These are phyloP conservation scores for Paecilomyces sp. DNA, from an alignment of 2,329 filamentous ascomycete genomes.

Conservation along the genomic window DNA sequence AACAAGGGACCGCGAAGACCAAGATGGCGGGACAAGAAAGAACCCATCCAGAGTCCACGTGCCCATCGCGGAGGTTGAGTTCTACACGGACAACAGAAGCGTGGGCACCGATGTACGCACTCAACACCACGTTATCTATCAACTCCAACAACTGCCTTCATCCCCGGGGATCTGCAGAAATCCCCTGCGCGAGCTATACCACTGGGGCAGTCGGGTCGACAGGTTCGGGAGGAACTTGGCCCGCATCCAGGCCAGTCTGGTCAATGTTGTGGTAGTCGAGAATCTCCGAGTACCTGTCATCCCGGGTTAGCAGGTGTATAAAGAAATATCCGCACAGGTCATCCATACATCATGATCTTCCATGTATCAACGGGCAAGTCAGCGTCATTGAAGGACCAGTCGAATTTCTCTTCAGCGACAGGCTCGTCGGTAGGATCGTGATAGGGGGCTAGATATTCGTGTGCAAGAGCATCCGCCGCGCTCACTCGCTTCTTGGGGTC, in stretches of 20 bases:
- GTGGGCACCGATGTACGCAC: background rate
- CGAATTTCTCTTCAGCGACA: conserved; percentile 92
- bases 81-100: conserved; percentile 3
- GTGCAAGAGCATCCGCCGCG: conserved; percentile 74
- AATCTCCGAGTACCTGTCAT: conserved; percentile 87
- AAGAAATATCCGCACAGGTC: background rate
- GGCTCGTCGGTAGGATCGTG: conserved; percentile 97
- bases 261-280: conserved; percentile 97
- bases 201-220: conserved; percentile 6
- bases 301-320: conserved; percentile 6
- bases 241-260: conserved; percentile 25
- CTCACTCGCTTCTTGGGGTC: conserved; percentile 94
- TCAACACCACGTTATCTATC: background rate
- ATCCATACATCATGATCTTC: conserved; percentile 98
- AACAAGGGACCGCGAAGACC: conserved; percentile 4
- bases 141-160: conserved; percentile 10
- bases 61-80: conserved; percentile 13
- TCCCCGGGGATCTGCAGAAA: conserved; percentile 3
- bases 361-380: conserved; percentile 97
- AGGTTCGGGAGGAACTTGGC: conserved; percentile 19
- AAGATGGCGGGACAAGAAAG: conserved; percentile 3
- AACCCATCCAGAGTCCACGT: conserved; percentile 7
- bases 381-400: conserved; percentile 99
- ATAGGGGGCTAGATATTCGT: conserved; percentile 93
- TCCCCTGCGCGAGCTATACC: background rate